phyloP scores from a whole-genome alignment of 306 rosid species.

The Acacia crassicarpa region DNA sequence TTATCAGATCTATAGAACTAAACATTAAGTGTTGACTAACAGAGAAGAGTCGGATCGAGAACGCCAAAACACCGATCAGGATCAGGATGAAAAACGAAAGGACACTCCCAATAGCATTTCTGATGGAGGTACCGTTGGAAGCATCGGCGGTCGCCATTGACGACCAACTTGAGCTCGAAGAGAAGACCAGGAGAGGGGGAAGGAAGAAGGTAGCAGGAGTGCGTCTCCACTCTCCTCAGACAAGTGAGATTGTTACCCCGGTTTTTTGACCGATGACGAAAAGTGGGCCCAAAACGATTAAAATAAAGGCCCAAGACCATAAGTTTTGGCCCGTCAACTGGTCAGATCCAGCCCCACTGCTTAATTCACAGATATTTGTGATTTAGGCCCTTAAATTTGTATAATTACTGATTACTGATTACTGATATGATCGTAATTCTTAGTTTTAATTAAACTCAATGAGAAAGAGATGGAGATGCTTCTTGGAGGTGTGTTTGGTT shows the following conservation, averaged over 20 bases:
- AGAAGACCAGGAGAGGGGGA: constrained; percentile 5
- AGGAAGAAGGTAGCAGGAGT: constrained; percentile 24
- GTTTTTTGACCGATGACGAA: constrained; percentile 16
- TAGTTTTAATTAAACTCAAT: no score
- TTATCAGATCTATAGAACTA: constrained; percentile 46
- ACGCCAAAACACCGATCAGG: constrained; percentile 96
- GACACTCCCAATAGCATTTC: constrained; percentile 83
- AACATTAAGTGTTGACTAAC: constrained; percentile 49
- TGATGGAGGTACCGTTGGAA: constrained; percentile 46
- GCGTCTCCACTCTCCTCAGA: background rate
- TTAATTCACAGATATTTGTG: no score
- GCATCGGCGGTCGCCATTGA: constrained; percentile 87
- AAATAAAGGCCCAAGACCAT: background rate
- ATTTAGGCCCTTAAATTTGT: no score
- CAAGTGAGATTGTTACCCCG: constrained; percentile 1
- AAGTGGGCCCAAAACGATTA: background rate
- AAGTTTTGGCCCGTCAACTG: background rate
- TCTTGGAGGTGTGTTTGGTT: no score
- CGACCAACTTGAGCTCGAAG: constrained; percentile 54
- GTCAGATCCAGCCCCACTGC: background rate
- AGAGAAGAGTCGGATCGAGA: constrained; percentile 97
- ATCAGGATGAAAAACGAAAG: constrained; percentile 82
- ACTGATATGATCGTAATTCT: no score
- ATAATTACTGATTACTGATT: no score
- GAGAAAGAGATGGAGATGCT: no score